phyloP scores from a whole-genome alignment of 1,139 yeast species.

The Candida neerlandica region DNA sequence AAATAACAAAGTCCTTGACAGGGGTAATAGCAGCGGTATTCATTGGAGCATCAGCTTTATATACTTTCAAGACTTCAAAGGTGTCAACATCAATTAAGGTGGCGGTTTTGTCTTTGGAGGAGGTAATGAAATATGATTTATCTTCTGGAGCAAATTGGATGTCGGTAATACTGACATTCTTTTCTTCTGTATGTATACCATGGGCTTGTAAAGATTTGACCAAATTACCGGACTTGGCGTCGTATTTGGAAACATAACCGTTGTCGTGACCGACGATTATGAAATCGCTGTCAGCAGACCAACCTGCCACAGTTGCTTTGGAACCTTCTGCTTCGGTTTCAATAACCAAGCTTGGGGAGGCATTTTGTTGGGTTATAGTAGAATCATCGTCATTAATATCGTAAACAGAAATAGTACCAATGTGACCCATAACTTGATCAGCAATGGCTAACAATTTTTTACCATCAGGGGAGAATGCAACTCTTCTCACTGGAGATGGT shows the following conservation, averaged over 20 bases:
- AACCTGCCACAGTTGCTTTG: constrained; percentile 83
- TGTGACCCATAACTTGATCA: constrained; percentile 91
- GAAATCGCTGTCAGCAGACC: constrained; percentile 75
- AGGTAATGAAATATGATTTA: constrained; percentile 83
- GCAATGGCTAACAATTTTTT: constrained; percentile 72
- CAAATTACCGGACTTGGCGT: constrained; percentile 73
- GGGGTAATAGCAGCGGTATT: constrained; percentile 96
- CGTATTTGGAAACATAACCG: constrained; percentile 81
- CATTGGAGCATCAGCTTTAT: constrained; percentile 89
- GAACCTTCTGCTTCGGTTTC: constrained; percentile 62
- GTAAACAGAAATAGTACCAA: constrained; percentile 74
- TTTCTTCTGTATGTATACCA: constrained; percentile 61
- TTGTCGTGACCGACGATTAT: constrained; percentile 88
- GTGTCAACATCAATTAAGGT: constrained; percentile 77
- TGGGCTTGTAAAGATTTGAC: constrained; percentile 65
- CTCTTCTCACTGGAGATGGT: constrained; percentile 87
- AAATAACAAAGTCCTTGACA: constrained; percentile 82
- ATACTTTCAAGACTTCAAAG: constrained; percentile 71
- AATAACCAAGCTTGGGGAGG: constrained; percentile 62
- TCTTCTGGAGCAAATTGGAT: constrained; percentile 84
- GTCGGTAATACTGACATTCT: constrained; percentile 64
- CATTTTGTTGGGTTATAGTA: constrained; percentile 36
- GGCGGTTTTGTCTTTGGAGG: constrained; percentile 93
- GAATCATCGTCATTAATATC: constrained; percentile 51
- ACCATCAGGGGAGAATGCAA: constrained; percentile 80